Evolutionary conservation across 2,329 filamentous ascomycete genomes (phyloP).

Genomic region (Plectosphaerella sp.): DNA sequence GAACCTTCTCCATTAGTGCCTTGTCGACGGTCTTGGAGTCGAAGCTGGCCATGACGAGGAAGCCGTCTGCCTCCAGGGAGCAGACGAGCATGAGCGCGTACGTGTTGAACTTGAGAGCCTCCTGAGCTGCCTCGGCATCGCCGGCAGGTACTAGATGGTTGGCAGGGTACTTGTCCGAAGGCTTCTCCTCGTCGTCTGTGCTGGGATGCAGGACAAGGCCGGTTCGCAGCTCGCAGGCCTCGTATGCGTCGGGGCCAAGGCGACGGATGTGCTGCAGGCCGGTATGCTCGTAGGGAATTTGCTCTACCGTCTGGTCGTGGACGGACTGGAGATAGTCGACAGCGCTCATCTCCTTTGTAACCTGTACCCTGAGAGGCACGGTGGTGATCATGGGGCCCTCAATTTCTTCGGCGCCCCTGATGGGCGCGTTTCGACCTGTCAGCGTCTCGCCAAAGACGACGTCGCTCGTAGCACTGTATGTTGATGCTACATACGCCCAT

Average conservation of each 20-base stretch:
- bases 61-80: constrained; percentile 47
- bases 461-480: constrained; percentile 47
- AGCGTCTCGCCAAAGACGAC: constrained; percentile 57
- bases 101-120: constrained; percentile 54
- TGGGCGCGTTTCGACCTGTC: constrained; percentile 48
- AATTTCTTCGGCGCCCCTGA: constrained; percentile 46
- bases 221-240: constrained; percentile 52
- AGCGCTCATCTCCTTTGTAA: constrained; percentile 36
- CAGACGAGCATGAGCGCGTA: constrained; percentile 65
- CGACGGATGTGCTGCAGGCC: constrained; percentile 57
- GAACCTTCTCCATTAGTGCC: constrained; percentile 46
- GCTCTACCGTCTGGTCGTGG: constrained; percentile 49
- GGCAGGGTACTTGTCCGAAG: constrained; percentile 28
- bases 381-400: constrained; percentile 59
- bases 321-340: constrained; percentile 50
- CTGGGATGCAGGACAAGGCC: constrained; percentile 50
- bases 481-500: constrained; percentile 51
- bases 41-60: constrained; percentile 60
- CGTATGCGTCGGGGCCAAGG: constrained; percentile 47
- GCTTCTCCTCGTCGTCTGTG: constrained; percentile 18
- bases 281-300: constrained; percentile 62
- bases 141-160: constrained; percentile 50
- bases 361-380: constrained; percentile 47
- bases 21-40: constrained; percentile 55
- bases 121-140: constrained; percentile 52